Percentiles rank a stretch among this genome's conserved stretches.
phyloP scores from a whole-genome alignment of 2,329 filamentous ascomycete species.

The Alternaria triticina region DNA sequence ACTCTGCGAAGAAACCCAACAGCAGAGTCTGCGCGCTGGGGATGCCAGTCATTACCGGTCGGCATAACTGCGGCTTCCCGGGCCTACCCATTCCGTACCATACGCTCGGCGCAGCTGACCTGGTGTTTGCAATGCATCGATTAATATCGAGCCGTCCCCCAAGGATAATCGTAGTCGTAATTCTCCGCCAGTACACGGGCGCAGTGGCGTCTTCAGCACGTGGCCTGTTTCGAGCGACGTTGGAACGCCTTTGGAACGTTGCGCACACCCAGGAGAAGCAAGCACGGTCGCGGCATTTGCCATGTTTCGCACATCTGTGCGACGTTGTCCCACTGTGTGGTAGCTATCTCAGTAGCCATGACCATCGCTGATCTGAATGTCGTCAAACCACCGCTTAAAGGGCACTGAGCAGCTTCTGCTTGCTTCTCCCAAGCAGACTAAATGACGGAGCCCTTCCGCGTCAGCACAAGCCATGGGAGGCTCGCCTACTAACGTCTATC shows the following conservation, averaged over 20 bases:
- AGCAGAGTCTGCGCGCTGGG: not conserved
- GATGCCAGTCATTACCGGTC: not conserved
- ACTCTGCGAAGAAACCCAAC: not conserved
- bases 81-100: not conserved
- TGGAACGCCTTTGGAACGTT: not conserved
- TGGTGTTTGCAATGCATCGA: not conserved
- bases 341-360: not conserved
- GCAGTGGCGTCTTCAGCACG: not conserved
- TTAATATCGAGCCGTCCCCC: constrained; percentile 6
- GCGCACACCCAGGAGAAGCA: not conserved
- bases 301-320: not conserved
- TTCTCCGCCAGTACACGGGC: constrained; percentile 13
- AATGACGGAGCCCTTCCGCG: constrained; percentile 6
- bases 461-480: not conserved
- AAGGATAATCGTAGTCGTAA: not conserved
- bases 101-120: not conserved
- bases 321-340: constrained; percentile 1
- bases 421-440: not conserved
- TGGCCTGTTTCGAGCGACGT: not conserved
- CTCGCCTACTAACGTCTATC: constrained; percentile 11
- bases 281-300: not conserved
- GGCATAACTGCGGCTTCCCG: constrained; percentile 5
- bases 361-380: constrained; percentile 2
- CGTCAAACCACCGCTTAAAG: constrained; percentile 4
- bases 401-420: not conserved